phyloP scores from a whole-genome alignment of 2,329 filamentous ascomycete species.

The Fusarium pseudonygamai region DNA sequence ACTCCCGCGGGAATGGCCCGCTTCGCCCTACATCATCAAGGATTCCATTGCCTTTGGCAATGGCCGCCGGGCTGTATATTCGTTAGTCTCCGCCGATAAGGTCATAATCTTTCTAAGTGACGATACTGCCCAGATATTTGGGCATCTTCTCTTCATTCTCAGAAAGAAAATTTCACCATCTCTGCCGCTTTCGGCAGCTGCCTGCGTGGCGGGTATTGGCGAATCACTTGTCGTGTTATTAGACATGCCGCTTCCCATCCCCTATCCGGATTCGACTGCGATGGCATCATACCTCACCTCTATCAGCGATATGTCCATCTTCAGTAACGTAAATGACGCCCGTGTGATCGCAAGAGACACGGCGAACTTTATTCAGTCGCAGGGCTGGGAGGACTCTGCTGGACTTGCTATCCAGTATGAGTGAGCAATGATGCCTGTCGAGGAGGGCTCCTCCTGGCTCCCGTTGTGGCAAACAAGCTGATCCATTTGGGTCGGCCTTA shows the following conservation, averaged over 20 bases:
- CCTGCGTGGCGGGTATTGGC: accelerated
- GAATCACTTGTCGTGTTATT: accelerated
- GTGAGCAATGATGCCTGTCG: accelerated
- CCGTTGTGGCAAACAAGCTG: neutral
- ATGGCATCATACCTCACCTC: neutral
- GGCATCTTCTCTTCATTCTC: too few species aligned
- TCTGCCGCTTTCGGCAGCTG: neutral
- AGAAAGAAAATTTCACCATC: too few species aligned
- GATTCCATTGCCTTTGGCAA: too few species aligned
- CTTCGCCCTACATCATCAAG: too few species aligned
- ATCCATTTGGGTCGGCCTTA: neutral
- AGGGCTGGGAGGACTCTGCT: accelerated
- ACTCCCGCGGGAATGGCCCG: too few species aligned
- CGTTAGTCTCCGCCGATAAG: too few species aligned
- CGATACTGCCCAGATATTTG: too few species aligned
- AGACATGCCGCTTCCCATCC: neutral
- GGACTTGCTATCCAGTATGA: neutral
- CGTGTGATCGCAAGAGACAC: neutral
- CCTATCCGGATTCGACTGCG: neutral
- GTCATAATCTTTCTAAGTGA: too few species aligned
- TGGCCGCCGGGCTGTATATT: too few species aligned
- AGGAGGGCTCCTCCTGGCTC: too few species aligned
- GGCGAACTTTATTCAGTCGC: neutral
- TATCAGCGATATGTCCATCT: neutral
- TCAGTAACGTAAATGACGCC: neutral